A percentile compares a stretch with the other conserved stretches of the same genome.
These are phyloP conservation scores for Tetrahymena thermophila DNA, from an alignment of 73 alveolate species.

Conservation along the genomic window DNA sequence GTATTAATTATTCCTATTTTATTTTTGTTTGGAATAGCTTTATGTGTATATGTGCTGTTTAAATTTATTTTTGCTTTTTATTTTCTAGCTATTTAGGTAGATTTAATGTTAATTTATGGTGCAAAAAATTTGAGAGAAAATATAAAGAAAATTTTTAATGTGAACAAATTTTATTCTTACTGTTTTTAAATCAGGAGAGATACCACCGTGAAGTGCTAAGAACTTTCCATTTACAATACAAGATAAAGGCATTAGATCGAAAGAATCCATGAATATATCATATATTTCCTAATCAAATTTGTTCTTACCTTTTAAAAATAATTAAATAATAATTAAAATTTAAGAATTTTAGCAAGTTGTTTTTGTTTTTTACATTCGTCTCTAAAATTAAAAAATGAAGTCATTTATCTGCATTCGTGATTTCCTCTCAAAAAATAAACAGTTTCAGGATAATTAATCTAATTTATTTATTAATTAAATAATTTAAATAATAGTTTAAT, in stretches of 20 bases:
- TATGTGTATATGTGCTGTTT: too few relatives aligned
- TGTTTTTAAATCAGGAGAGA: conserved; percentile 68
- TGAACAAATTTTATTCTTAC: neutral
- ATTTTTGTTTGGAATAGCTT: too few relatives aligned
- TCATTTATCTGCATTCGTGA: conserved; percentile 86
- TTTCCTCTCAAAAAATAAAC: conserved; percentile 77
- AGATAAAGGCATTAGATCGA: conserved; percentile 68
- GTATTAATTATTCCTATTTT: too few relatives aligned
- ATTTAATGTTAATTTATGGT: too few relatives aligned
- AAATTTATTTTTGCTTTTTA: too few relatives aligned
- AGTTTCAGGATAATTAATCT: conserved; percentile 68
- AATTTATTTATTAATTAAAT: too few relatives aligned
- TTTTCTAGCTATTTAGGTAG: too few relatives aligned
- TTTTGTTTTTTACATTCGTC: conserved; percentile 44
- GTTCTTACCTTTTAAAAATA: neutral
- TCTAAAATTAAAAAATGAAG: conserved; percentile 78
- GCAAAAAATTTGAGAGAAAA: neutral
- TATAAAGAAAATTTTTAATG: neutral
- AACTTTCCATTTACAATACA: conserved; percentile 63
- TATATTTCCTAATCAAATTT: conserved; percentile 65
- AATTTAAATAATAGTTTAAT: too few relatives aligned
- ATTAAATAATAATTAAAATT: conserved; percentile 45
- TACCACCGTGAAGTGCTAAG: conserved; percentile 77
- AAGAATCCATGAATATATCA: conserved; percentile 66
- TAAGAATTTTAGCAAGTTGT: neutral